phyloP scores from a whole-genome alignment of 257 asterid species.

The Fraxinus americana region DNA sequence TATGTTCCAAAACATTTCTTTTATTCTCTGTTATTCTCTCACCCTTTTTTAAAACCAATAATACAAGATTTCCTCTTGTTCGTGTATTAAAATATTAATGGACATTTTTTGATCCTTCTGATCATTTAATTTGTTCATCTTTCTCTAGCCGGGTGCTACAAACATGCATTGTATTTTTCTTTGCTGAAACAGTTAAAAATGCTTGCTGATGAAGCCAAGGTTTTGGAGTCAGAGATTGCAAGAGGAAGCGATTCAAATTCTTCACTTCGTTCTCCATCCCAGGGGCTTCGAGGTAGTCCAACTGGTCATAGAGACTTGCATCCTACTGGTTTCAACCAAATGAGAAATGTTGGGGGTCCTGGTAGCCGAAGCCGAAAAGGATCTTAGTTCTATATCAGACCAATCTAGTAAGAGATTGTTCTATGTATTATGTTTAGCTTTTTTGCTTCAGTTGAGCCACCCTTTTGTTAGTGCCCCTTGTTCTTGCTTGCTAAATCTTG shows the following conservation, averaged over 20 bases:
- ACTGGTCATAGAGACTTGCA: background rate
- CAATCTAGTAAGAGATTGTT: constrained; percentile 13
- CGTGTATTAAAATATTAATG: no score
- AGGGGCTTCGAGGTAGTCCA: constrained; percentile 47
- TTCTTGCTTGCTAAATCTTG: constrained; percentile 22
- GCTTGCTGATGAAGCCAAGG: constrained; percentile 73
- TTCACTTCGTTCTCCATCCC: constrained; percentile 69
- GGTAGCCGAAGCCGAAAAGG: constrained; percentile 59
- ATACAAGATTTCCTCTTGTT: background rate
- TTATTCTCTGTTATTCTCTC: background rate
- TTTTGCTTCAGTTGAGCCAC: constrained; percentile 15
- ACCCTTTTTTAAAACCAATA: background rate
- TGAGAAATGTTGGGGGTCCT: constrained; percentile 37
- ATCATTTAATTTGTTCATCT: background rate
- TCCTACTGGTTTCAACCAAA: constrained; percentile 29
- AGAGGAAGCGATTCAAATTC: constrained; percentile 46
- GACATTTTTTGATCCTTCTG: no score
- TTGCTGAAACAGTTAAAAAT: constrained; percentile 59
- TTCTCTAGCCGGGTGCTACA: background rate
- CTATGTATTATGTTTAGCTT: background rate
- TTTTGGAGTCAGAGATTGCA: constrained; percentile 54
- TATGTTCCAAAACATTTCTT: background rate
- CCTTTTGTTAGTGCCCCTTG: constrained; percentile 20
- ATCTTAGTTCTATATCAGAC: constrained; percentile 24
- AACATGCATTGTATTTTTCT: background rate